These are phyloP conservation scores for Chalciporus chontae DNA, from an alignment of 768 basidiomycete species.

Conservation along the genomic window DNA sequence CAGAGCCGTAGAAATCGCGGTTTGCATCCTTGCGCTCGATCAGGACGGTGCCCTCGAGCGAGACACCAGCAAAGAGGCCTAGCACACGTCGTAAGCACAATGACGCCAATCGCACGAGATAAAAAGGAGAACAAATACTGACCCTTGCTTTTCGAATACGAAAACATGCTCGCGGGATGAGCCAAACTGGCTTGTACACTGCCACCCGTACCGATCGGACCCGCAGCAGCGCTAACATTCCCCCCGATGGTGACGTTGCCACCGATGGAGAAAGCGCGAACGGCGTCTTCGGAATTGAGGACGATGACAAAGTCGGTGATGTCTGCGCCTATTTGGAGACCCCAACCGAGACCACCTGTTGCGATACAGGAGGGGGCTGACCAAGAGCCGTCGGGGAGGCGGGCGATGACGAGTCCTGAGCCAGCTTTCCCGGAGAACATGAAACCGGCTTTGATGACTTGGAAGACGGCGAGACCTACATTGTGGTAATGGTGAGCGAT, in stretches of 20 bases:
- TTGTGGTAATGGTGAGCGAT: neutral
- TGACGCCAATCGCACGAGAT: neutral
- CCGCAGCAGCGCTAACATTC: conserved; percentile 78
- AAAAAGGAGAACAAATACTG: conserved; percentile 14
- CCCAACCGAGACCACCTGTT: conserved; percentile 92
- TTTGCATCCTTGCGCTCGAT: conserved; percentile 97
- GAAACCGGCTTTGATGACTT: conserved; percentile 91
- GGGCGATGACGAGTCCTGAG: conserved; percentile 88
- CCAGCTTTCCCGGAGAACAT: conserved; percentile 94
- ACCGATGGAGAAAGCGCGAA: conserved; percentile 90
- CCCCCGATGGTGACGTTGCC: conserved; percentile 97
- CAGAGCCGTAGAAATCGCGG: conserved; percentile 92
- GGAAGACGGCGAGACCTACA: conserved; percentile 89
- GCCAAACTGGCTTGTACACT: conserved; percentile 83
- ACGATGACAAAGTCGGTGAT: conserved; percentile 96
- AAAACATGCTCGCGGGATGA: conserved; percentile 96
- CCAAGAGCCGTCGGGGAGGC: conserved; percentile 93
- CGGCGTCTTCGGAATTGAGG: conserved; percentile 94
- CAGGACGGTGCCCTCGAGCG: conserved; percentile 89
- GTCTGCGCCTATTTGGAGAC: conserved; percentile 94
- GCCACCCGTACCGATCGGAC: conserved; percentile 93
- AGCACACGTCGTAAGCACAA: neutral
- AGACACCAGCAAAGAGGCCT: conserved; percentile 94
- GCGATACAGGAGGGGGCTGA: conserved; percentile 96
- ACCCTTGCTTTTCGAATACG: conserved; percentile 95